These are phyloP conservation scores for Amanita rubescens DNA, from an alignment of 768 basidiomycete species.

Conservation along the genomic window DNA sequence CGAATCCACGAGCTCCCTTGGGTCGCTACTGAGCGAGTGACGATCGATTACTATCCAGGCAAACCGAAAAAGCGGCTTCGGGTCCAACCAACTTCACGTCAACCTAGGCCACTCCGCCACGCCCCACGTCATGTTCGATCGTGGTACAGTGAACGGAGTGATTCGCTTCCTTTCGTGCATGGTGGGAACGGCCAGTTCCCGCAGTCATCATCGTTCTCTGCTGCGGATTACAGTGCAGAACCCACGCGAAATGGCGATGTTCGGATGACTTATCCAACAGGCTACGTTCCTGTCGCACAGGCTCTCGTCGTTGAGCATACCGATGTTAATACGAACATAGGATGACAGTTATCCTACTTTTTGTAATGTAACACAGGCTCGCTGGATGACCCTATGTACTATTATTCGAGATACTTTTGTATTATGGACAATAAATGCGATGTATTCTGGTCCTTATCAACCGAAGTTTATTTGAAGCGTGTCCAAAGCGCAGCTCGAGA, in stretches of 20 bases:
- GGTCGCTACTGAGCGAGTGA: slow-evolving; percentile 33
- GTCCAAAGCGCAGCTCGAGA: not conserved
- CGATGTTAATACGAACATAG: not conserved
- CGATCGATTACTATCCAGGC: slow-evolving; percentile 37
- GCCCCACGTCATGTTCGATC: slow-evolving; percentile 16
- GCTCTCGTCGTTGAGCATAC: not conserved
- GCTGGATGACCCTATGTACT: too few relatives aligned
- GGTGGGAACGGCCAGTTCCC: not conserved
- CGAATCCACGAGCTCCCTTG: slow-evolving; percentile 36
- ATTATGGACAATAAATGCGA: too few relatives aligned
- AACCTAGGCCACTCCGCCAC: slow-evolving; percentile 3
- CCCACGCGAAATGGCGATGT: not conserved
- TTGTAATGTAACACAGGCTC: too few relatives aligned
- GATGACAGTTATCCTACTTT: not conserved
- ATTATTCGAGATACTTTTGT: too few relatives aligned
- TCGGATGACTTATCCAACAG: not conserved
- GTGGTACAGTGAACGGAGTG: slow-evolving; percentile 17
- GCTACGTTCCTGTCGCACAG: slow-evolving; percentile 2
- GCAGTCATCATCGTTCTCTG: not conserved
- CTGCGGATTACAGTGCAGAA: not conserved
- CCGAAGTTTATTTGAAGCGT: not conserved
- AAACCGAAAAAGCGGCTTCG: slow-evolving; percentile 11
- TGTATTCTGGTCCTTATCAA: not conserved
- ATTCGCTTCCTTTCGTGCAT: not conserved
- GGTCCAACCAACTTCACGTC: slow-evolving; percentile 8